Evolutionary conservation across 306 rosid genomes (phyloP), one percentile per base, ranked within the genome.

Genomic region (Prunus salicina): DNA sequence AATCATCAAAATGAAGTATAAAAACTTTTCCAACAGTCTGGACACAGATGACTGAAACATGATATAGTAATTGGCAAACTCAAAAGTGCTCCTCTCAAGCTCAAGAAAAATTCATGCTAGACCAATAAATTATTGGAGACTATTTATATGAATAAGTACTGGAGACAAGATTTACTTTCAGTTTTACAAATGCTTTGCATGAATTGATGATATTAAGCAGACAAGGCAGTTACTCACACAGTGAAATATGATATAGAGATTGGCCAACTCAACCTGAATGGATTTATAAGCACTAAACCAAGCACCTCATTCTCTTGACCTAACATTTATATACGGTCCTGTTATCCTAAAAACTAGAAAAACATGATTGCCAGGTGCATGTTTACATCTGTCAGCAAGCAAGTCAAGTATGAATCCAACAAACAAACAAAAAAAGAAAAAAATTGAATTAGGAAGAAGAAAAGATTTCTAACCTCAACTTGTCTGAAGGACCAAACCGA

Each of bases 401-500:
- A 27, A 18, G 73, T 24, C 41, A 69, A 47, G 8, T 32, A 25
- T 16, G 53, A 38, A 72, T 22, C 47, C 76, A 72, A 24, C 27
- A 22, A 18, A 58, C 22, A 34, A 34, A 18, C 51, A 12, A 20
- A 55, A 46, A 38, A 71, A 30, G 60, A 81, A 62, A 12, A 47
- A 50, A 11, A 6, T n/a, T 53, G 5, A 30, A 55, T 15, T 16
- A 15, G 22, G 41, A 13, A 38, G 19, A 63, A 19, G 10, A 71
- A 56, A 65, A 63, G 73, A 53, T 24, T 58, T 78, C 81, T 79
- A 61, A 95, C 98, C 97, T 95, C 81, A 95, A 74, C 78, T 95
- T 95, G 83, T 95, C 83, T 28, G 92, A 89, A 74, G 92, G 97
- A 78, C 90, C 80, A 67, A 95, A 78, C 67, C 82, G 88, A 64